phyloP scores from a whole-genome alignment of 768 basidiomycete genomes.

The Suillus placidus region DNA sequence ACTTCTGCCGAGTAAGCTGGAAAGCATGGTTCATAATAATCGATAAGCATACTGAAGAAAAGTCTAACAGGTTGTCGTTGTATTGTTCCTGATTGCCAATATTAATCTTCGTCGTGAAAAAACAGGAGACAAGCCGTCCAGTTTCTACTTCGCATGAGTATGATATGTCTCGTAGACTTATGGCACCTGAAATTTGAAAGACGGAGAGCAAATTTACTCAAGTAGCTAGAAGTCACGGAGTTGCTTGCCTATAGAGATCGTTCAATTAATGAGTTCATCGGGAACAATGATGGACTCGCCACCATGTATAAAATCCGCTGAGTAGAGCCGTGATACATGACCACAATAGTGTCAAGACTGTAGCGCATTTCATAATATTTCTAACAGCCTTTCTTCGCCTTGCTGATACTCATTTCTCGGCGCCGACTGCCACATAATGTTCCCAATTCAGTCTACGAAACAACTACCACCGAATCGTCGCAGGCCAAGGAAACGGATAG shows the following conservation, averaged over 20 bases:
- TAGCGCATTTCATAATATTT: slow-evolving; percentile 8
- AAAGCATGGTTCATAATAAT: neutral
- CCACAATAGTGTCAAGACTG: slow-evolving; percentile 10
- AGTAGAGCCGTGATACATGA: slow-evolving; percentile 13
- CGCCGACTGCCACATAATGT: slow-evolving; percentile 40
- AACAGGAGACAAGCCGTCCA: neutral
- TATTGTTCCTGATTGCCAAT: neutral
- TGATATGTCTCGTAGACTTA: neutral
- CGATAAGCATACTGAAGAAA: neutral
- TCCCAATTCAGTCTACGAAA: slow-evolving; percentile 39
- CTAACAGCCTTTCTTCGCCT: slow-evolving; percentile 10
- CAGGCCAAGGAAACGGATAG: slow-evolving; percentile 43
- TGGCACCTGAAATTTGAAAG: neutral
- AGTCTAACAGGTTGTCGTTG: neutral
- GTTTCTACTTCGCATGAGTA: neutral
- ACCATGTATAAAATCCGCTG: neutral
- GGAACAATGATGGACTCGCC: neutral
- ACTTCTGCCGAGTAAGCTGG: neutral
- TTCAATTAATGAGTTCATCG: neutral
- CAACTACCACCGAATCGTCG: slow-evolving; percentile 36
- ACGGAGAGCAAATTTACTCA: neutral
- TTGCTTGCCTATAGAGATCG: neutral
- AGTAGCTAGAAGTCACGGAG: neutral
- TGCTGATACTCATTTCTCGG: slow-evolving; percentile 37
- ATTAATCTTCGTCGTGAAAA: neutral